phyloP scores from a whole-genome alignment of 2,329 filamentous ascomycete species.

The Stemphylium beticola region DNA sequence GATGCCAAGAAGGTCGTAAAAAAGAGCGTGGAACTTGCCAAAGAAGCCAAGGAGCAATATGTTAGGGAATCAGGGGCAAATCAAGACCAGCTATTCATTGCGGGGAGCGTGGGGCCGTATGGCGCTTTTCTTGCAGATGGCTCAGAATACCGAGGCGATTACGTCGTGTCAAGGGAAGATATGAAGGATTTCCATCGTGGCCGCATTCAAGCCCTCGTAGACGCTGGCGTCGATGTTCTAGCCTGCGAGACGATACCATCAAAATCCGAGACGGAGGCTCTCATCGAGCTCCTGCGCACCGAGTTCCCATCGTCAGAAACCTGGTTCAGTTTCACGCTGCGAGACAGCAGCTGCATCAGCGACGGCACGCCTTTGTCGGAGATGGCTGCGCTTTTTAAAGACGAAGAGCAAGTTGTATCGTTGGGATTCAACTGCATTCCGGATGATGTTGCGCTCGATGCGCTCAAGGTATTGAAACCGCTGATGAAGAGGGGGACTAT shows the following conservation, averaged over 20 bases:
- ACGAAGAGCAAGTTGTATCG: conserved; percentile 45
- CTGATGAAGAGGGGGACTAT: conserved; percentile 43
- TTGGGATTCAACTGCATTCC: conserved; percentile 56
- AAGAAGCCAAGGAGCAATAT: conserved; percentile 46
- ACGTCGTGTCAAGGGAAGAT: conserved; percentile 37
- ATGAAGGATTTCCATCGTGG: conserved; percentile 54
- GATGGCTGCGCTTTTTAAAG: conserved; percentile 41
- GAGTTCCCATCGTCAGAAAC: conserved; percentile 48
- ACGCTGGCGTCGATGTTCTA: conserved; percentile 52
- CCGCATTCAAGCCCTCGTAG: conserved; percentile 50
- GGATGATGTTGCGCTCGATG: conserved; percentile 40
- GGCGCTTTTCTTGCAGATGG: conserved; percentile 57
- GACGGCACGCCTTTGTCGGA: conserved; percentile 51
- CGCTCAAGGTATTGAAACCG: conserved; percentile 40
- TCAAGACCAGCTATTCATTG: conserved; percentile 42
- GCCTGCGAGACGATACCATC: conserved; percentile 56
- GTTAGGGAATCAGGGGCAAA: conserved; percentile 12
- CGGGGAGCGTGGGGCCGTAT: conserved; percentile 57
- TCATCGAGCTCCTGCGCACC: conserved; percentile 47
- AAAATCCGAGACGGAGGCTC: conserved; percentile 47
- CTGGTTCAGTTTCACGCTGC: conserved; percentile 53
- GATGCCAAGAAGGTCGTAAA: conserved; percentile 47
- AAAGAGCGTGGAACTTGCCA: conserved; percentile 51
- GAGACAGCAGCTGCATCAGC: conserved; percentile 45
- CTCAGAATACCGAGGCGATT: conserved; percentile 55